Evolutionary conservation across 1,284 basidiomycete genomes (phyloP).

Genomic region (Crepidotus sp.): DNA sequence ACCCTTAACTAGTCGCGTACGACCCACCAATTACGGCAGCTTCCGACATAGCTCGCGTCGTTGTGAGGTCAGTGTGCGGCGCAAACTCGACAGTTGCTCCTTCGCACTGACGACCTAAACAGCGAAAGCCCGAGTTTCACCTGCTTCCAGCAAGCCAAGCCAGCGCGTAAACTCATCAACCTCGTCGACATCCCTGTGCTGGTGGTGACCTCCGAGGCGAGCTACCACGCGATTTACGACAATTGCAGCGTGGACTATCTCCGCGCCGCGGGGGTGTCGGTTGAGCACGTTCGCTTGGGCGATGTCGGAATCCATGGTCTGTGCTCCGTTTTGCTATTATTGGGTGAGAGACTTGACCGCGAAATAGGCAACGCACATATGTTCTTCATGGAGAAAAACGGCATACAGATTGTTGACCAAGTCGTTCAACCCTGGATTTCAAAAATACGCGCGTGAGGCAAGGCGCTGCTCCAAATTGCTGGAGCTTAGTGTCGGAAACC

Average conservation of each 20-base stretch:
- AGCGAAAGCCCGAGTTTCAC: slow-evolving; percentile 27
- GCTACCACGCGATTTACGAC: slow-evolving; percentile 43
- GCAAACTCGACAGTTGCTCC: too few relatives aligned
- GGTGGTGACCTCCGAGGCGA: slow-evolving; percentile 37
- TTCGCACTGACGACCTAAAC: background rate
- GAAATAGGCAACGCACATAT: slow-evolving; percentile 35
- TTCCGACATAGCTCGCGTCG: slow-evolving; percentile 26
- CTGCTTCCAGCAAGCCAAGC: slow-evolving; percentile 35
- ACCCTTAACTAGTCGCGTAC: slow-evolving; percentile 35
- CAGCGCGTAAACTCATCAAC: slow-evolving; percentile 34
- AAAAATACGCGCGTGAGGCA: slow-evolving; percentile 8
- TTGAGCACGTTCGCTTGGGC: slow-evolving; percentile 32
- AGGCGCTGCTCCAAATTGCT: background rate
- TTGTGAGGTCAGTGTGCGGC: slow-evolving; percentile 9
- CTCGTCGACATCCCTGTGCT: slow-evolving; percentile 35
- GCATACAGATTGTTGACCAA: slow-evolving; percentile 30
- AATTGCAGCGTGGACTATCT: slow-evolving; percentile 35
- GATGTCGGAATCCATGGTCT: slow-evolving; percentile 34
- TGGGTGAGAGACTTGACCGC: background rate
- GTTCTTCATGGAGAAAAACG: slow-evolving; percentile 47
- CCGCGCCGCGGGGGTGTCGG: slow-evolving; percentile 34
- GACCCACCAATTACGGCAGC: slow-evolving; percentile 31
- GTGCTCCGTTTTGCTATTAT: background rate
- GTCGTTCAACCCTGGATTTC: slow-evolving; percentile 34
- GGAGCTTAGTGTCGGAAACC: background rate